These are phyloP conservation scores for Sequoia sempervirens DNA, from an alignment of 75 land plant species.

Conservation along the genomic window DNA sequence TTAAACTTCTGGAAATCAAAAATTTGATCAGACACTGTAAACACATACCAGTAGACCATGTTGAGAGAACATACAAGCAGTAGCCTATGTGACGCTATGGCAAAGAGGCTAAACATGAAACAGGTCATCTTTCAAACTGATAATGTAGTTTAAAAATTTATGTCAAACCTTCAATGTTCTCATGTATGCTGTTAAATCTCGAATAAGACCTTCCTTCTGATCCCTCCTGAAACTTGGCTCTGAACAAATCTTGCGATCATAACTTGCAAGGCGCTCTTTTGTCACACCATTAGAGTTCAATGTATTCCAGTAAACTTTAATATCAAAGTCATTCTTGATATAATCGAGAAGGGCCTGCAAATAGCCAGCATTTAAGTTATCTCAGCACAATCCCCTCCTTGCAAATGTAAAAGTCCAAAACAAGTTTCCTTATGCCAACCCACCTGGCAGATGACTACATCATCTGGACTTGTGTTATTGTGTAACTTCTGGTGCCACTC, in stretches of 20 bases:
- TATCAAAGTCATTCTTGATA: slow-evolving; percentile 68
- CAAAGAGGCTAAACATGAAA: not conserved
- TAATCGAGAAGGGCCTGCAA: slow-evolving; percentile 93
- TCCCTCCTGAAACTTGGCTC: slow-evolving; percentile 79
- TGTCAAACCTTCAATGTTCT: slow-evolving; percentile 82
- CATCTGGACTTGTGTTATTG: slow-evolving; percentile 99
- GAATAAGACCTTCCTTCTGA: slow-evolving; percentile 82
- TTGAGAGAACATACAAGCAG: not conserved
- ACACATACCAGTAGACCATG: not conserved
- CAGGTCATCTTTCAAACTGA: not conserved
- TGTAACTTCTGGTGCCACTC: slow-evolving; percentile 99
- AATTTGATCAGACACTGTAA: not conserved
- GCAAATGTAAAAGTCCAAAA: not conserved
- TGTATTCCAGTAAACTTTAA: slow-evolving; percentile 87
- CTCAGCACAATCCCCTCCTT: not conserved
- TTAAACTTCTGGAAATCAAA: not conserved
- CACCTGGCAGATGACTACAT: slow-evolving; percentile 99
- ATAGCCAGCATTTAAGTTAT: slow-evolving; percentile 4
- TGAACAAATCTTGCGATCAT: slow-evolving; percentile 89
- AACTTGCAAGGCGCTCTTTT: slow-evolving; percentile 87
- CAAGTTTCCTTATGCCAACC: not conserved
- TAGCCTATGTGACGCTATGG: not conserved
- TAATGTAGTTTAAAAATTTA: not conserved
- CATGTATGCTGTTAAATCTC: slow-evolving; percentile 85
- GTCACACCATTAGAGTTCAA: slow-evolving; percentile 92